Base-by-base conservation (phyloP, 345 rosid genomes). In the Melaleuca alternifolia region DNA sequence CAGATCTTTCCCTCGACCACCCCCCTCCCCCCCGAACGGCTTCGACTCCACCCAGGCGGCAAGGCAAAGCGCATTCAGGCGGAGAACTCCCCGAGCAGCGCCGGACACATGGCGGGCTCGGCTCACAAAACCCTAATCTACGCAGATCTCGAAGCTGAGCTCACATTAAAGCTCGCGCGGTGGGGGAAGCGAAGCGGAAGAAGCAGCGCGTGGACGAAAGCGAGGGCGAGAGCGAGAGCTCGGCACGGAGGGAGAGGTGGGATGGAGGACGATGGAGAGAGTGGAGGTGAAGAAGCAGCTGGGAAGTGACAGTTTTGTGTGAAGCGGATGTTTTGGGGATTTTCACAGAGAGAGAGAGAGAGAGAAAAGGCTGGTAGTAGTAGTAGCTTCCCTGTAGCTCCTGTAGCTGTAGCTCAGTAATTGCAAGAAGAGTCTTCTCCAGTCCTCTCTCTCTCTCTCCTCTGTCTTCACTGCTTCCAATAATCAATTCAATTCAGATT, bases 311-410 rank as follows among this genome's bases (percentile, higher is more conserved):
- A 51, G 54, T 86, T 59, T 50, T 46, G 81, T 71, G 81, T 18
- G 86, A 59, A 85, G 86, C 85, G 84, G 52, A 24, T 59, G 81
- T 83, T 87, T 28, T 41, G 76, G 88, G 88, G 86, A 87, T 87
- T 87, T 84, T 61, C 83, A 87, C 83, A 24, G 71, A 13, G 86
- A 33, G 26, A 51, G 8, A 50, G 50, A 50, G 50, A 50, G 50
- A 50, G 51, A 65, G 23, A 71, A 71, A 37, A 18, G 48, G 44
- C 44, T 65, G 44, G 76, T 62, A 33, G 76, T 33, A 61, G 41
- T 30, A 62, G 76, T 14, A 20, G 9, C 79, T 33, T 18, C 75
- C 11, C 65, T 65, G 23, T 65, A 33, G 46, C 37, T 14, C 24
- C 65, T 28, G 75, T 28, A 62, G 62, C 88, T 62, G 85, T n/a